phyloP scores from a whole-genome alignment of 495 filamentous ascomycete species.

The Cudoniella acicularis region DNA sequence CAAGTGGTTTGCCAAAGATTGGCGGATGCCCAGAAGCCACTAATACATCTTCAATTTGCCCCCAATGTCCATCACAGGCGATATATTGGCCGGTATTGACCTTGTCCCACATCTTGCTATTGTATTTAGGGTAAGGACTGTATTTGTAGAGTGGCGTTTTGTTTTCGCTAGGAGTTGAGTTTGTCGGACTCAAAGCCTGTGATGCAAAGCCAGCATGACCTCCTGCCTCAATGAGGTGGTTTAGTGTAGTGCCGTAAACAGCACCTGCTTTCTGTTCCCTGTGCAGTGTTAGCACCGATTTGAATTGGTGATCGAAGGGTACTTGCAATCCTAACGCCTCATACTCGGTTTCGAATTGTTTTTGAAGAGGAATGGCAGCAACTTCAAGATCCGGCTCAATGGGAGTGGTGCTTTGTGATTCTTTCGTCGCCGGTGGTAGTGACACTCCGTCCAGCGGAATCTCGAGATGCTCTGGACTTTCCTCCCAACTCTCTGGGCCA shows the following conservation, averaged over 20 bases:
- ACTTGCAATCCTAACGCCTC: slow-evolving; percentile 36
- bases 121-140: slow-evolving; percentile 48
- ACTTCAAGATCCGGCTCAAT: neutral
- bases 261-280: slow-evolving; percentile 29
- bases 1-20: slow-evolving; percentile 70
- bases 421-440: no score
- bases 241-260: slow-evolving; percentile 46
- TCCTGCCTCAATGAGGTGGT: slow-evolving; percentile 26
- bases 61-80: slow-evolving; percentile 24
- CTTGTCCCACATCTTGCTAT: slow-evolving; percentile 22
- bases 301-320: neutral
- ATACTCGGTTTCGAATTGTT: slow-evolving; percentile 39
- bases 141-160: slow-evolving; percentile 32
- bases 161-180: slow-evolving; percentile 25
- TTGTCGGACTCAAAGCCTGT: slow-evolving; percentile 24
- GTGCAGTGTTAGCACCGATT: slow-evolving; percentile 1
- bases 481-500: no score
- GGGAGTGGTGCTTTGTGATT: no score
- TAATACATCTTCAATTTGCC: slow-evolving; percentile 7
- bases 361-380: neutral
- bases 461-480: no score
- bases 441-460: no score
- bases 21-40: slow-evolving; percentile 59
- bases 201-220: slow-evolving; percentile 17
- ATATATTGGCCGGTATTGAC: slow-evolving; percentile 12